phyloP scores from a whole-genome alignment of 805 yeast genomes.

The Wickerhamiella kurtzmanii region DNA sequence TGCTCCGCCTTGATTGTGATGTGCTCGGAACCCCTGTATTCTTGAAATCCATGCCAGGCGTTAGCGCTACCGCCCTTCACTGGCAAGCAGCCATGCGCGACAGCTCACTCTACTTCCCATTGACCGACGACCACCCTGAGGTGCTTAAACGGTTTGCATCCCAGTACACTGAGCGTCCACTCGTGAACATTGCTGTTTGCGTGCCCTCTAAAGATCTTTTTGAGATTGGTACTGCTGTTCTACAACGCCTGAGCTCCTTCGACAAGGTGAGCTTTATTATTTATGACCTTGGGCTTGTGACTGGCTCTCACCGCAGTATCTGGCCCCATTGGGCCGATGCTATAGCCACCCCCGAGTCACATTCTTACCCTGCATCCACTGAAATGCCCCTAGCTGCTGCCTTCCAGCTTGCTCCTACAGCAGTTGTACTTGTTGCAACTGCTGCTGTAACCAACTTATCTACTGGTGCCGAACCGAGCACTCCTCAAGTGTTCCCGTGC shows the following conservation, averaged over 20 bases:
- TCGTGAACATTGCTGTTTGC: constrained; percentile 6
- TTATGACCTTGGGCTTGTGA: constrained; percentile 1
- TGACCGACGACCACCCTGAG: neutral
- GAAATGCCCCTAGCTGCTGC: neutral
- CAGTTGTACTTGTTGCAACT: neutral
- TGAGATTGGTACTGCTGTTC: constrained; percentile 2
- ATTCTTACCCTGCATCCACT: no score
- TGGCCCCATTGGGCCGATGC: constrained; percentile 6
- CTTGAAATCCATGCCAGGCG: neutral
- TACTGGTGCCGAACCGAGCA: neutral
- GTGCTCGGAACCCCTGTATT: neutral
- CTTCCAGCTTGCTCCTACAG: neutral
- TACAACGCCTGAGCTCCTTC: constrained; percentile 8
- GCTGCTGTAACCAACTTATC: neutral
- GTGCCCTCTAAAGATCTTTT: constrained; percentile 4
- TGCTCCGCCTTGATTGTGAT: neutral
- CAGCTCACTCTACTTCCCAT: constrained; percentile 6
- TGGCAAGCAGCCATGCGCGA: constrained; percentile 7
- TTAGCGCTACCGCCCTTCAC: neutral
- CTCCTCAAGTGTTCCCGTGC: neutral
- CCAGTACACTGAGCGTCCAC: constrained; percentile 6
- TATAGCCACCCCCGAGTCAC: neutral
- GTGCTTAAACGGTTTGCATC: constrained; percentile 1
- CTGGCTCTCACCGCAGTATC: neutral
- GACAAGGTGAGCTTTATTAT: constrained; percentile 8